phyloP scores from a whole-genome alignment of 2,329 filamentous ascomycete species.

The Aspergillus sp. region DNA sequence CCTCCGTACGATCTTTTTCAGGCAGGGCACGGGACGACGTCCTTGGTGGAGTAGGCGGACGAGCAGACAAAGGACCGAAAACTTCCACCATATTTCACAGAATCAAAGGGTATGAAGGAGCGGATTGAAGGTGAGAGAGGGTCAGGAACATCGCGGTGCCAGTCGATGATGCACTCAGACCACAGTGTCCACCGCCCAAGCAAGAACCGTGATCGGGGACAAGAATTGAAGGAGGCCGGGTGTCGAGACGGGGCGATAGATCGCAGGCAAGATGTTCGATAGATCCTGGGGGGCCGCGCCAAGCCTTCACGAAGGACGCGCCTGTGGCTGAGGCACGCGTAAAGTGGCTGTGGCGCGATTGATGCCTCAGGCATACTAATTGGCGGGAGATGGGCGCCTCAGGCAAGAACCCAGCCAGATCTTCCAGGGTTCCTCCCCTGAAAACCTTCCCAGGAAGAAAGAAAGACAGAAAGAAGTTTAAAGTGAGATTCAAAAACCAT shows the following conservation, averaged over 20 bases:
- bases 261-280: constrained; percentile 3
- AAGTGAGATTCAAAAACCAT: neutral
- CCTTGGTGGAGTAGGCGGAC: constrained; percentile 58
- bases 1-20: constrained; percentile 40
- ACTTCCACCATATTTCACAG: constrained; percentile 42
- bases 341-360: constrained; percentile 32
- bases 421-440: neutral
- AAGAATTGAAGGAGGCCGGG: constrained; percentile 5
- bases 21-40: constrained; percentile 30
- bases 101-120: constrained; percentile 16
- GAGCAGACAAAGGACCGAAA: constrained; percentile 50
- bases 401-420: neutral
- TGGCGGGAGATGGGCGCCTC: neutral
- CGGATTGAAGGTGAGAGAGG: constrained; percentile 14
- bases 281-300: constrained; percentile 17
- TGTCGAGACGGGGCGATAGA: neutral
- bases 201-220: constrained; percentile 1
- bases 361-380: constrained; percentile 23
- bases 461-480: neutral
- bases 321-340: constrained; percentile 32
- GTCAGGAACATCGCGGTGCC: constrained; percentile 30
- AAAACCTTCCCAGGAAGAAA: neutral
- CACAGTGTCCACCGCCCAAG: constrained; percentile 20
- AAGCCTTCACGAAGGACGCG: constrained; percentile 19
- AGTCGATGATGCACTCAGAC: constrained; percentile 15